Percentiles rank a stretch among this genome's conserved stretches.
Evolutionary conservation across 768 basidiomycete species (phyloP).

Genomic region (Panus rudis): DNA sequence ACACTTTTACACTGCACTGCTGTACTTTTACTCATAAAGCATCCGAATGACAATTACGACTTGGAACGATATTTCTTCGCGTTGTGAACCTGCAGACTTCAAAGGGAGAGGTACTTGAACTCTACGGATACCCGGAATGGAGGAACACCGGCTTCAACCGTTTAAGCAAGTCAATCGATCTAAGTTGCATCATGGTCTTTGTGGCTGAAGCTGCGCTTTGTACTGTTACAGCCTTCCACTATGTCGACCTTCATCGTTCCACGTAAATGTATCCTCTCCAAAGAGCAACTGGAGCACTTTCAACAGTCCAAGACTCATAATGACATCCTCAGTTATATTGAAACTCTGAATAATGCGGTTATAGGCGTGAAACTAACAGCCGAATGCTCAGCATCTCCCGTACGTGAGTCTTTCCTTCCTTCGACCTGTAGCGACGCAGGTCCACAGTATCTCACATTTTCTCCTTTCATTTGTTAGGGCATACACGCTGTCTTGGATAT

Average conservation of each 20-base stretch:
- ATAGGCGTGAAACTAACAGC: constrained; percentile 73
- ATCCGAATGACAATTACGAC: not conserved
- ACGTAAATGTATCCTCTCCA: constrained; percentile 68
- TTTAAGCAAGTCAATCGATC: no score
- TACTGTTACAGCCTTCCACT: not conserved
- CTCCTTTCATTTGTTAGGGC: constrained; percentile 43
- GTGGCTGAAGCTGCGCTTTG: no score
- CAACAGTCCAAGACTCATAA: constrained; percentile 65
- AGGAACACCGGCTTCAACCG: no score
- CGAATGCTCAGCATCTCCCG: constrained; percentile 47
- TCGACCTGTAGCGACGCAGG: not conserved
- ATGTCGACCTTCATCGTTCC: constrained; percentile 40
- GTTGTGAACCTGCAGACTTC: no score
- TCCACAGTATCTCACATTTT: not conserved
- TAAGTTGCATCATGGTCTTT: no score
- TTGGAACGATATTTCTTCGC: no score
- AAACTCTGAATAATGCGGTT: constrained; percentile 67
- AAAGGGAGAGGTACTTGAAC: no score
- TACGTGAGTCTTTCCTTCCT: constrained; percentile 30
- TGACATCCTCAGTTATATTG: constrained; percentile 63
- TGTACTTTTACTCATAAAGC: not conserved
- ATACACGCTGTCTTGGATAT: constrained; percentile 54
- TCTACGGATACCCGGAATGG: no score
- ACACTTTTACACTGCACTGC: constrained; percentile 1
- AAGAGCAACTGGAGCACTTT: constrained; percentile 76